Evolutionary conservation across 2,329 filamentous ascomycete genomes (phyloP), one percentile per base, ranked within the genome.

Genomic region (Thyridium curvatum): DNA sequence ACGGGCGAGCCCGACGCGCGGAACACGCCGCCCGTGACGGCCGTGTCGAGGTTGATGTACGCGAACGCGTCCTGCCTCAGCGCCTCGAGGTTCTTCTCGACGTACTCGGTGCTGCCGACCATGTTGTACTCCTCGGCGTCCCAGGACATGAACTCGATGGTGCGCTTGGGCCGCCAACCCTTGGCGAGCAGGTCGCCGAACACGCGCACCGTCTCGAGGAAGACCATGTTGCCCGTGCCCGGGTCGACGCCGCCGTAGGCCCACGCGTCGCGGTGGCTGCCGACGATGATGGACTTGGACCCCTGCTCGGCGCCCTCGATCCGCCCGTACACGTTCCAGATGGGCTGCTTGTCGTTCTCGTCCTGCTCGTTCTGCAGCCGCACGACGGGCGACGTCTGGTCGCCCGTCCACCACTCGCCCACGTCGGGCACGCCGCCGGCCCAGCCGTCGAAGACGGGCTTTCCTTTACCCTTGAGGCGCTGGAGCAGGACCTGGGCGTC

Each of bases 81-180:
- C 3, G 66, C 59, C 0, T 90, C 80, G 18, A 88, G 69, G 49
- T 91, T 82, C 34, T 85, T 83, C 64, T 98, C 93, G 34, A 98
- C 93, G 53, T 85, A 91, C 59, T 98, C 93, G 2, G 93, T 97
- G 10, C 88, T 94, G 8, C 93, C 93, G 41, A 95, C 86, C 34
- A 93, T 68, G 60, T 96, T 96, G 66, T 95, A 97, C 60, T 91
- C 88, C 50, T 84, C 84, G 4, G 79, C 93, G 59, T 98, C 93
- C 93, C 93, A 98, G 28, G 87, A 95, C 54, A 90, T 89, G 60
- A 98, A 97, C 58, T 94, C 86, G 47, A 98, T 94, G 4, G 88
- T 94, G n/a, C 93, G 83, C 13, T 94, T 70, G 2, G 93, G 93
- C 18, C 86, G 77, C 93, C 93, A 98, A 38, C 90, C 91, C 41